These are phyloP conservation scores for Ophiorrhiza pumila DNA, from an alignment of 257 asterid species.

Conservation along the genomic window DNA sequence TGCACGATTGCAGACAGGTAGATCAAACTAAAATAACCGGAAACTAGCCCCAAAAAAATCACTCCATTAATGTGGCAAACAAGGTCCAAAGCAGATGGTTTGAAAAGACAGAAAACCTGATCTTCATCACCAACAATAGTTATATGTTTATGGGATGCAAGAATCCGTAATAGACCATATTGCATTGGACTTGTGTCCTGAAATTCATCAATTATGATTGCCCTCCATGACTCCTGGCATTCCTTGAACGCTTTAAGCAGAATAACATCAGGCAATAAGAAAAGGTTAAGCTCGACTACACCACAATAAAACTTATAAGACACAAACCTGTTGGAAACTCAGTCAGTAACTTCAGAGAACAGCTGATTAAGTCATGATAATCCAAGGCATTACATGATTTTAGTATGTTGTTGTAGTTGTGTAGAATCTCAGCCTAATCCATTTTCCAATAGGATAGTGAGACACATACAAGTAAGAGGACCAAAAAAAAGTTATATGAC, in stretches of 20 bases:
- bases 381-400: conserved; percentile 94
- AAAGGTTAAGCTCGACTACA: conserved; percentile 11
- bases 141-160: conserved; percentile 78
- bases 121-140: conserved; percentile 98
- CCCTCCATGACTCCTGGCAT: conserved; percentile 82
- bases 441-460: conserved; percentile 26
- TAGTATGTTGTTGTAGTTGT: conserved; percentile 60
- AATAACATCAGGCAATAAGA: conserved; percentile 18
- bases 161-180: conserved; percentile 57
- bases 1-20: conserved; percentile 29
- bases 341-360: conserved; percentile 68
- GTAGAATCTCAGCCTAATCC: conserved; percentile 78
- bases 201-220: conserved; percentile 88
- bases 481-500: neutral
- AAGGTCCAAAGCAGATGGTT: neutral
- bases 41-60: neutral
- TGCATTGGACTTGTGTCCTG: conserved; percentile 98
- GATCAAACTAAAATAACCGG: neutral
- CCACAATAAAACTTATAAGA: conserved; percentile 17
- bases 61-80: neutral
- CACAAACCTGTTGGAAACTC: conserved; percentile 88
- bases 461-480: conserved; percentile 14
- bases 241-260: conserved; percentile 53
- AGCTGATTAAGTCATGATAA: conserved; percentile 88
- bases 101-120: conserved; percentile 45